These are phyloP conservation scores for Talaromyces sp. DNA, from an alignment of 2,329 filamentous ascomycete species.

Conservation along the genomic window DNA sequence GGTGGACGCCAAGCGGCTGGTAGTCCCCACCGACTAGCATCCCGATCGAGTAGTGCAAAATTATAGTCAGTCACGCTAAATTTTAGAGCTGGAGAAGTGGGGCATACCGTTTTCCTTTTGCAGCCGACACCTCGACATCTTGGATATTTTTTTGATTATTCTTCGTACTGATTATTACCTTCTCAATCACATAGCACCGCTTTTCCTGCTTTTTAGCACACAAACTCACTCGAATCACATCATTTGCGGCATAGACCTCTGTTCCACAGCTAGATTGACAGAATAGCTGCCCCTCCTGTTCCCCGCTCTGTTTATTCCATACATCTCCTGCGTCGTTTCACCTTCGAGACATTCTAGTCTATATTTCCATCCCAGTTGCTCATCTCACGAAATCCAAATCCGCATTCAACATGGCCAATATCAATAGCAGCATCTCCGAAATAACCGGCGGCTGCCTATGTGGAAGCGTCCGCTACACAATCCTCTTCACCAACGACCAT, in stretches of 20 bases:
- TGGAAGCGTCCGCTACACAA: not conserved
- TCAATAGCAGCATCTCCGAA: not conserved
- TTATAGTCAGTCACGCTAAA: not conserved
- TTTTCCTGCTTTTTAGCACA: not conserved
- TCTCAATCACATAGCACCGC: not conserved
- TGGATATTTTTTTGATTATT: too few relatives aligned
- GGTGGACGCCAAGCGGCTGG: not conserved
- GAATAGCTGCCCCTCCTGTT: not conserved
- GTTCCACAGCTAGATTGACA: not conserved
- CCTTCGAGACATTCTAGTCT: too few relatives aligned
- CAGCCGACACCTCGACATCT: not conserved
- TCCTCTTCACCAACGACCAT: slow-evolving; percentile 1
- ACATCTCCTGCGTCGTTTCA: not conserved
- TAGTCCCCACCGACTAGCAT: not conserved
- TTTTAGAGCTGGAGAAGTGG: not conserved
- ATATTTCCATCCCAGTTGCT: not conserved
- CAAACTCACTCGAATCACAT: too few relatives aligned
- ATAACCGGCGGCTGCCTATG: not conserved
- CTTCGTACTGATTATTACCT: too few relatives aligned
- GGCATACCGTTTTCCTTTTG: not conserved
- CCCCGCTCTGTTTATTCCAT: not conserved
- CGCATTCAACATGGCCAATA: not conserved
- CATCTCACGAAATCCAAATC: not conserved
- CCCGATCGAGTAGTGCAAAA: not conserved
- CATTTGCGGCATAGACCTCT: not conserved